Conservation (phyloP, 2,329 filamentous ascomycete species). For the Paraphoma sp. region DNA sequence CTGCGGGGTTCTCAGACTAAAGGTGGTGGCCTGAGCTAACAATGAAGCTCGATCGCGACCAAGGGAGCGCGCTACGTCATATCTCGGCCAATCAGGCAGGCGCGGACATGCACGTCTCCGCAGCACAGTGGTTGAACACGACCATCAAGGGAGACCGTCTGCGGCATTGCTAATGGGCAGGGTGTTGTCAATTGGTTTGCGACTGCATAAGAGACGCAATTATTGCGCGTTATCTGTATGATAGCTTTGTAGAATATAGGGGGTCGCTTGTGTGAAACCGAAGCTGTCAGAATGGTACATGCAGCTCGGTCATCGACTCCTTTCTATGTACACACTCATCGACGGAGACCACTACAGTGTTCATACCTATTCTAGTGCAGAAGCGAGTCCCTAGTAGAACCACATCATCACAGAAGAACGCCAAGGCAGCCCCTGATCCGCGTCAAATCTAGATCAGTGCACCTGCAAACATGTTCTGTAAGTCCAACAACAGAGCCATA, state of each 20-base stretch:
- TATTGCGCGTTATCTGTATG: no score
- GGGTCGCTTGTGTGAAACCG: slow-evolving; percentile 9
- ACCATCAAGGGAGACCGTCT: no score
- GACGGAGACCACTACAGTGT: no score
- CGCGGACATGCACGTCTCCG: background rate
- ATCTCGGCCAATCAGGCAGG: background rate
- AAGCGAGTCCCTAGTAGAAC: no score
- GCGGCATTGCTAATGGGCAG: no score
- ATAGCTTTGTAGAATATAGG: background rate
- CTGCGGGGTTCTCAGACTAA: background rate
- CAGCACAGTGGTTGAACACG: background rate
- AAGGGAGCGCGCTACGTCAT: background rate
- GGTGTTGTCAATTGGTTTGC: no score
- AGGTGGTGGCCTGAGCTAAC: background rate
- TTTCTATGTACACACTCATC: background rate
- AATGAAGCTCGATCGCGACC: background rate
- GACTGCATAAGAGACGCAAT: no score
- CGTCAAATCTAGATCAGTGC: background rate
- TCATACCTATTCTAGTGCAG: no score
- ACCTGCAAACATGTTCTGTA: slow-evolving; percentile 38
- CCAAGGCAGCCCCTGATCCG: no score
- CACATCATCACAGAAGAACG: no score
- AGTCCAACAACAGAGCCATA: background rate
- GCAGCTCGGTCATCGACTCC: background rate
- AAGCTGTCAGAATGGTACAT: background rate